Evolutionary conservation across 768 basidiomycete genomes (phyloP).

Genomic region (Lanmaoa rubissima): DNA sequence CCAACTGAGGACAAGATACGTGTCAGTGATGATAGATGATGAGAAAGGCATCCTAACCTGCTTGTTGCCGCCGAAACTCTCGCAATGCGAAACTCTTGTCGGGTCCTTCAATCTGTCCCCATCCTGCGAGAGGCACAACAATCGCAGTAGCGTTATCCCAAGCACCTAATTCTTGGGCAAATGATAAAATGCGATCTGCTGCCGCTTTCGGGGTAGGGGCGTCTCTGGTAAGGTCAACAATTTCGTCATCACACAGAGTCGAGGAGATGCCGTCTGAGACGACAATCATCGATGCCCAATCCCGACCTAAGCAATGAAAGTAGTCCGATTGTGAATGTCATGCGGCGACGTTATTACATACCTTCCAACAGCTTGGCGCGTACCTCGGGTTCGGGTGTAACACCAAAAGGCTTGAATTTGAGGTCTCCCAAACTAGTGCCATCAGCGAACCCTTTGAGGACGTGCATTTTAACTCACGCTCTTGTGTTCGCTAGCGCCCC

Average conservation of each 20-base stretch:
- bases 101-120: conserved; percentile 77
- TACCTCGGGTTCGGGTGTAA: conserved; percentile 92
- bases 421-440: conserved; percentile 76
- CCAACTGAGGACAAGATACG: conserved; percentile 43
- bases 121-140: conserved; percentile 89
- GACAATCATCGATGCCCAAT: conserved; percentile 85
- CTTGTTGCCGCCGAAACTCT: conserved; percentile 72
- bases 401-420: conserved; percentile 84
- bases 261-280: conserved; percentile 95
- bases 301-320: conserved; percentile 49
- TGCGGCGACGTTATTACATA: conserved; percentile 27
- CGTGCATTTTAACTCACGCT: conserved; percentile 49
- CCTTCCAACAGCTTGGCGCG: conserved; percentile 73
- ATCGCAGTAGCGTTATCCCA: conserved; percentile 92
- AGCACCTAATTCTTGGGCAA: conserved; percentile 78
- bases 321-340: neutral
- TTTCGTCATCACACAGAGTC: conserved; percentile 89
- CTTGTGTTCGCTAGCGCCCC: conserved; percentile 91
- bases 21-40: conserved; percentile 2
- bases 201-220: conserved; percentile 71
- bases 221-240: conserved; percentile 82
- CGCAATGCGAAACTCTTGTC: conserved; percentile 82
- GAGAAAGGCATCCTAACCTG: conserved; percentile 39
- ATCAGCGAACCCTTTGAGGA: conserved; percentile 2
- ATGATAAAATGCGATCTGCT: conserved; percentile 80